phyloP scores from a whole-genome alignment of 2,329 filamentous ascomycete genomes.

The Aureobasidium melanogenum region DNA sequence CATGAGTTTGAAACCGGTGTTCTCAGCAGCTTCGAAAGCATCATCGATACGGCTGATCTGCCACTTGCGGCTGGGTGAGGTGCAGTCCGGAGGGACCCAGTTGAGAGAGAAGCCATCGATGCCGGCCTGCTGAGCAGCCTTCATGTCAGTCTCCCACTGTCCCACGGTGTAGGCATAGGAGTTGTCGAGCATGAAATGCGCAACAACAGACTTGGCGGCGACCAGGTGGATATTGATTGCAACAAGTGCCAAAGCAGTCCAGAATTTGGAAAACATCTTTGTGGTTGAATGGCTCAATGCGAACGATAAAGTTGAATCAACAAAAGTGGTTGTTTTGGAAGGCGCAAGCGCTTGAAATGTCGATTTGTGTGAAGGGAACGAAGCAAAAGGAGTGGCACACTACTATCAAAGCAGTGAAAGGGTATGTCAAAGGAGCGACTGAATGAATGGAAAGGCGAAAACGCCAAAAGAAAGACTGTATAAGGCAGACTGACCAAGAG shows the following conservation, averaged over 20 bases:
- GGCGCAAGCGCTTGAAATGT: neutral
- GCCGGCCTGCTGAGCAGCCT: conserved; percentile 25
- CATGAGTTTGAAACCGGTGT: conserved; percentile 28
- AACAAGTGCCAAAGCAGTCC: conserved; percentile 12
- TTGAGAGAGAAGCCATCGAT: conserved; percentile 32
- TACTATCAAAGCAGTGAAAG: conserved; percentile 10
- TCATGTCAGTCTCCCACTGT: conserved; percentile 28
- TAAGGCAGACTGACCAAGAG: neutral
- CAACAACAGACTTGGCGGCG: conserved; percentile 25
- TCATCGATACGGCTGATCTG: conserved; percentile 27
- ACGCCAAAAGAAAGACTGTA: neutral
- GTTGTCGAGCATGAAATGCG: conserved; percentile 30
- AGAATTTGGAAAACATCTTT: conserved; percentile 3
- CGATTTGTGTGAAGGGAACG: neutral
- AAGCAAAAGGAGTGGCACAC: conserved; percentile 3
- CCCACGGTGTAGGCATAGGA: conserved; percentile 25
- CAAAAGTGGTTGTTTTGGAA: neutral
- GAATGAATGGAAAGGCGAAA: conserved; percentile 7
- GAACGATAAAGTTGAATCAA: neutral
- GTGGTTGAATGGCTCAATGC: neutral
- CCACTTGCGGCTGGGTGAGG: conserved; percentile 22
- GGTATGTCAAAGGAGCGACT: conserved; percentile 1
- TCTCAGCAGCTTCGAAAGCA: conserved; percentile 27
- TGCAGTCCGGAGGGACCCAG: conserved; percentile 29
- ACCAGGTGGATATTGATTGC: conserved; percentile 20